Conservation (phyloP, 768 basidiomycete genomes). For the Tricholoma terreum region DNA sequence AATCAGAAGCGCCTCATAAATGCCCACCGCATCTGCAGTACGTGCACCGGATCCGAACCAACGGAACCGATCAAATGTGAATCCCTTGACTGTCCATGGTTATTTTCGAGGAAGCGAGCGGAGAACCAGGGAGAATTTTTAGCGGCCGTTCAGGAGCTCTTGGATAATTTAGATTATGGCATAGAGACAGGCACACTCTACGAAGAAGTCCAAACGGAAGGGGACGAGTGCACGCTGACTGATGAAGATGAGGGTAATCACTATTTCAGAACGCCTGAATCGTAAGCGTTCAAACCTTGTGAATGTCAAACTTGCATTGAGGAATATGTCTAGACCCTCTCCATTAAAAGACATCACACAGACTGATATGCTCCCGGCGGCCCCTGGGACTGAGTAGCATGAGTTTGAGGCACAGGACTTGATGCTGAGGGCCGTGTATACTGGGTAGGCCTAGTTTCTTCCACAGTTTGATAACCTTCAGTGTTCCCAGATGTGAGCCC, state of each 20-base stretch:
- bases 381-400: conserved; percentile 19
- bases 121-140: conserved; percentile 41
- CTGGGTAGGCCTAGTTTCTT: conserved; percentile 38
- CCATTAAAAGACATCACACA: conserved; percentile 23
- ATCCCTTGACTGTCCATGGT: conserved; percentile 83
- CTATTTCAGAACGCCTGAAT: conserved; percentile 9
- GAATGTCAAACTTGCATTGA: not conserved
- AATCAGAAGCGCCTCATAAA: conserved; percentile 53
- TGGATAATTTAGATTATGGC: conserved; percentile 32
- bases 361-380: conserved; percentile 44
- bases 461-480: conserved; percentile 62
- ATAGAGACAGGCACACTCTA: conserved; percentile 4
- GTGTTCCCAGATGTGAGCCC: conserved; percentile 55
- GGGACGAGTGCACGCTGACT: conserved; percentile 1
- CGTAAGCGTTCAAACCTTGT: not conserved
- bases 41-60: conserved; percentile 58
- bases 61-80: conserved; percentile 70
- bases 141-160: conserved; percentile 29
- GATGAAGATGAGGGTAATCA: conserved; percentile 9
- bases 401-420: conserved; percentile 18
- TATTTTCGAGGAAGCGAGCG: conserved; percentile 67
- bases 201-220: not conserved
- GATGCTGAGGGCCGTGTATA: conserved; percentile 26
- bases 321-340: not conserved
- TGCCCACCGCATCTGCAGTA: conserved; percentile 68